phyloP scores from a whole-genome alignment of 2,329 filamentous ascomycete genomes.

The Clonostachys chloroleuca region DNA sequence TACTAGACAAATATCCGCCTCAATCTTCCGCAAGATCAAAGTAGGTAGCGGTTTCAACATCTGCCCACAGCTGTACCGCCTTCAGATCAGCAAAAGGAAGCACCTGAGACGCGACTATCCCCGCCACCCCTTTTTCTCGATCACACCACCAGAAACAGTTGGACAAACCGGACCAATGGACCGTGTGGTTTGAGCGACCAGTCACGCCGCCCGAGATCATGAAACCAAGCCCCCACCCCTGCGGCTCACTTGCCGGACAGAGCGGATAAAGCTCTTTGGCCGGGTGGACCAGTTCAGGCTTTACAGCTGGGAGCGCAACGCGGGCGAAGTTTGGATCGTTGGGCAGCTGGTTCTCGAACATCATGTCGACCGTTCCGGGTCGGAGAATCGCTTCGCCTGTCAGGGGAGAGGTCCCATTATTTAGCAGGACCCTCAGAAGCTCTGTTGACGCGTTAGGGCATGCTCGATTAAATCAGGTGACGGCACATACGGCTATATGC shows the following conservation, averaged over 20 bases:
- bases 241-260: slow-evolving; percentile 31
- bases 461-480: background rate
- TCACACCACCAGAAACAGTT: slow-evolving; percentile 57
- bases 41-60: slow-evolving; percentile 21
- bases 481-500: slow-evolving; percentile 46
- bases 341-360: slow-evolving; percentile 58
- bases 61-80: slow-evolving; percentile 22
- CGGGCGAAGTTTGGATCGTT: slow-evolving; percentile 41
- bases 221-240: slow-evolving; percentile 56
- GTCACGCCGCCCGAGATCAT: slow-evolving; percentile 39
- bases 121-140: slow-evolving; percentile 46
- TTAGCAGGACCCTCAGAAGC: slow-evolving; percentile 54
- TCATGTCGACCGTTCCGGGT: slow-evolving; percentile 48
- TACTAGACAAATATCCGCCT: background rate
- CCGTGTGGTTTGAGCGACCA: slow-evolving; percentile 40
- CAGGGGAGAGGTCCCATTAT: slow-evolving; percentile 51
- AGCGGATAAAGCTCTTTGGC: slow-evolving; percentile 41
- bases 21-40: slow-evolving; percentile 3
- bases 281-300: slow-evolving; percentile 33
- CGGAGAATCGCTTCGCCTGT: slow-evolving; percentile 47
- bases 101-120: slow-evolving; percentile 36
- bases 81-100: slow-evolving; percentile 31
- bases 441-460: slow-evolving; percentile 23
- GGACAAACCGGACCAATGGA: slow-evolving; percentile 47
- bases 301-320: slow-evolving; percentile 28